These are phyloP conservation scores for Pseudonitzschia delicatissima DNA, from an alignment of 108 stramenopile genomes.

Conservation along the genomic window DNA sequence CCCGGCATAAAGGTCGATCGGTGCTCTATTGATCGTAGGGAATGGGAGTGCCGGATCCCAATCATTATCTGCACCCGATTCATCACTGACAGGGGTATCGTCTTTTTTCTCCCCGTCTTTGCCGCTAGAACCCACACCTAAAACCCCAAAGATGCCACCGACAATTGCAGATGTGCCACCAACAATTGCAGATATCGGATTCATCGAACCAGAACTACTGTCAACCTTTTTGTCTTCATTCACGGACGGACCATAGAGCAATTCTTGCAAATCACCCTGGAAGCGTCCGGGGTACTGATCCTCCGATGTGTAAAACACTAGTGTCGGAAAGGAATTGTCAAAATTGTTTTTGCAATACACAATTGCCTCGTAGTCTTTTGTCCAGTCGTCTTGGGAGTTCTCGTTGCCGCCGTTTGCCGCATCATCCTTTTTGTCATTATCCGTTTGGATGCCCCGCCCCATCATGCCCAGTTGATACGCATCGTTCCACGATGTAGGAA, in stretches of 20 bases:
- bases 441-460: slow-evolving; percentile 11
- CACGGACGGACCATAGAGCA: slow-evolving; percentile 4
- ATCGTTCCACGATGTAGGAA: slow-evolving; percentile 33
- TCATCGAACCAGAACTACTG: not conserved
- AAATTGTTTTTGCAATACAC: slow-evolving; percentile 30
- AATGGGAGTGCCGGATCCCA: slow-evolving; percentile 45
- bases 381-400: slow-evolving; percentile 5
- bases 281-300: slow-evolving; percentile 38
- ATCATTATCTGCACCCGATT: not conserved
- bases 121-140: slow-evolving; percentile 7
- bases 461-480: slow-evolving; percentile 17
- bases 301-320: slow-evolving; percentile 56
- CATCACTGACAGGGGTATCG: not conserved
- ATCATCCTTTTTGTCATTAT: not conserved
- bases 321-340: slow-evolving; percentile 38
- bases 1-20: slow-evolving; percentile 36
- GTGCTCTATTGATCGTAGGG: slow-evolving; percentile 35
- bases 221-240: slow-evolving; percentile 14
- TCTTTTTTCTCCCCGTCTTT: not conserved
- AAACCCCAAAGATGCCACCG: slow-evolving; percentile 29
- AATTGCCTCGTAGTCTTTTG: slow-evolving; percentile 38
- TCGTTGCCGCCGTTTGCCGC: not conserved
- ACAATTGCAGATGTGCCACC: slow-evolving; percentile 11
- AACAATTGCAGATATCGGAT: slow-evolving; percentile 8
- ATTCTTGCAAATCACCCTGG: slow-evolving; percentile 11